Percentiles rank a stretch among this genome's conserved stretches.
Evolutionary conservation across 768 basidiomycete species (phyloP).

Genomic region (Suillus alpinus): DNA sequence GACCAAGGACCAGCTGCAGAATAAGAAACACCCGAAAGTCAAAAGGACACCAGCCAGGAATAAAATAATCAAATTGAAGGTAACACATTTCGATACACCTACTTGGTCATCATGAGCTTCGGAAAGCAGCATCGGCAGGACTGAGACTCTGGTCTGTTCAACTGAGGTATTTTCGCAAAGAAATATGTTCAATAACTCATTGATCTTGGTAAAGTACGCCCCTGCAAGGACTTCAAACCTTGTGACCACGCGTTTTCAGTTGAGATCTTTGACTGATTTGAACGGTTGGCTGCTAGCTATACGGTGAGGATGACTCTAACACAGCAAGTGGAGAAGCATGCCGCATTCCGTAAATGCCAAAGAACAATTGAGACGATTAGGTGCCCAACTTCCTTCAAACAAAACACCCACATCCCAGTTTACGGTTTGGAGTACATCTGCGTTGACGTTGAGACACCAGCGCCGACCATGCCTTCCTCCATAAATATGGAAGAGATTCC

Average conservation of each 20-base stretch:
- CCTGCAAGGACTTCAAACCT: constrained; percentile 89
- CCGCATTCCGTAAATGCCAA: too few species aligned
- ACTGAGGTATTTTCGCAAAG: too few species aligned
- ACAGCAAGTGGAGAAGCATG: too few species aligned
- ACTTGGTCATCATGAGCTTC: background rate
- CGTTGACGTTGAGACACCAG: too few species aligned
- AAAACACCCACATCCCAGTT: too few species aligned
- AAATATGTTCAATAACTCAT: constrained; percentile 40
- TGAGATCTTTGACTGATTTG: constrained; percentile 73
- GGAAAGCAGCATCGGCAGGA: background rate
- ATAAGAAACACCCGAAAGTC: background rate
- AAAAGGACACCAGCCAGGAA: too few species aligned
- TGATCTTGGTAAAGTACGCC: constrained; percentile 70
- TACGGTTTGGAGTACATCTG: too few species aligned
- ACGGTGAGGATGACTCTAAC: too few species aligned
- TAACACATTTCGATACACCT: background rate
- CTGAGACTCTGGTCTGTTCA: background rate
- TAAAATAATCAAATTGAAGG: background rate
- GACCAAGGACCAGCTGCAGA: background rate
- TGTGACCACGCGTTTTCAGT: constrained; percentile 90
- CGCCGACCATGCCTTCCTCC: too few species aligned
- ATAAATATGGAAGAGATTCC: too few species aligned
- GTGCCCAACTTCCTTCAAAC: too few species aligned
- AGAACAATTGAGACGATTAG: too few species aligned
- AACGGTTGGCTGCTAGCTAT: constrained; percentile 32